Evolutionary conservation across 805 yeast genomes (phyloP).

Genomic region (Candida pseudoglaebosa): DNA sequence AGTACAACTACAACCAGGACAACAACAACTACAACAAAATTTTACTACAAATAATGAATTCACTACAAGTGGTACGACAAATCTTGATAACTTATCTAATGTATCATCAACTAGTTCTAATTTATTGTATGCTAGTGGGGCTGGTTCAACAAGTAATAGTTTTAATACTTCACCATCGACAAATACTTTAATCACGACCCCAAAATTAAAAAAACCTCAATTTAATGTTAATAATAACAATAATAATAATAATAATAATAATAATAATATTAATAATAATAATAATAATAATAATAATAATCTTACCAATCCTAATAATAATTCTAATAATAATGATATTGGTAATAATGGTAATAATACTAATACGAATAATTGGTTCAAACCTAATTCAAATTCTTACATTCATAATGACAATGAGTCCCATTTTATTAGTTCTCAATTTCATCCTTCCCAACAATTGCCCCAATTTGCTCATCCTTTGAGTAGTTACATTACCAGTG

Average conservation of each 20-base stretch:
- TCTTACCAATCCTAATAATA: background rate
- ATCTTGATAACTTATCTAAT: slow-evolving; percentile 1
- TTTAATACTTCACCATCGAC: background rate
- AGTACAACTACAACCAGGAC: too few species aligned
- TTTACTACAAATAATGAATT: background rate
- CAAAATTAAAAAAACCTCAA: too few species aligned
- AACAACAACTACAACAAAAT: background rate
- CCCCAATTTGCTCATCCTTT: background rate
- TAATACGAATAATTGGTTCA: background rate
- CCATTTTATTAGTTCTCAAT: slow-evolving; percentile 1
- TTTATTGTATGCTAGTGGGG: background rate
- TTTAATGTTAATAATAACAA: too few species aligned
- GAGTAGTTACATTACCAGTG: background rate
- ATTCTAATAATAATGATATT: background rate
- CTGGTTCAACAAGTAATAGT: background rate
- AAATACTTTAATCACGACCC: too few species aligned
- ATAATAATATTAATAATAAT: too few species aligned
- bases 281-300: too few species aligned
- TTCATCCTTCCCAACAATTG: slow-evolving; percentile 1
- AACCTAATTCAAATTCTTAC: background rate
- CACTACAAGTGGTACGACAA: background rate
- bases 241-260: too few species aligned
- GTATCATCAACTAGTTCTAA: slow-evolving; percentile 3
- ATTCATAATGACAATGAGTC: background rate
- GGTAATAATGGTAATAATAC: background rate